These are phyloP conservation scores for Ophiostoma populinum DNA, from an alignment of 2,329 filamentous ascomycete genomes.

Conservation along the genomic window DNA sequence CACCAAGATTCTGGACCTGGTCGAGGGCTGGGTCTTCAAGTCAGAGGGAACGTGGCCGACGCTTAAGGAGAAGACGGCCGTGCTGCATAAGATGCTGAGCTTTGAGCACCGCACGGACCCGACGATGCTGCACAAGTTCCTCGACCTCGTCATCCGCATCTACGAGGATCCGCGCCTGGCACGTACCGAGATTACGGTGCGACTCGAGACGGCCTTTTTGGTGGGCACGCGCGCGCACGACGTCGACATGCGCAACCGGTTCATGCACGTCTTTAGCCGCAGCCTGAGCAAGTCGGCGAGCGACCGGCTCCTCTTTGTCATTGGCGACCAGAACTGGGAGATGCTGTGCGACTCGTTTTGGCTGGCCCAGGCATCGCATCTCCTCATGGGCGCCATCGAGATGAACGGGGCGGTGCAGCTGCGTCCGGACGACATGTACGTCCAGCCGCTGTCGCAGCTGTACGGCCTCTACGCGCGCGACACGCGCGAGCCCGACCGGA, in stretches of 20 bases:
- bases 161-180: conserved; percentile 97
- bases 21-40: conserved; percentile 90
- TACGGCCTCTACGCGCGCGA: conserved; percentile 63
- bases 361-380: conserved; percentile 85
- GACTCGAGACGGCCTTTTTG: conserved; percentile 95
- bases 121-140: conserved; percentile 77
- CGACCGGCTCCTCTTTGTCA: conserved; percentile 73
- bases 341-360: conserved; percentile 89
- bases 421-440: conserved; percentile 67
- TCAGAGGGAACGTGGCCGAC: conserved; percentile 92
- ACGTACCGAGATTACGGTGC: conserved; percentile 83
- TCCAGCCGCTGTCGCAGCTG: conserved; percentile 55
- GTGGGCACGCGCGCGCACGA: conserved; percentile 87
- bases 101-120: conserved; percentile 77
- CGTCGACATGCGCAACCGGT: conserved; percentile 90
- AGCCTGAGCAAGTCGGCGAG: conserved; percentile 86
- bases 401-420: conserved; percentile 64
- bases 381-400: conserved; percentile 82
- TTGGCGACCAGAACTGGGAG: conserved; percentile 93
- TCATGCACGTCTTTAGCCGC: conserved; percentile 91
- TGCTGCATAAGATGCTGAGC: conserved; percentile 96
- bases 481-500: conserved; percentile 40
- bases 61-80: conserved; percentile 95
- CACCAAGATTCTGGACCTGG: conserved; percentile 83
- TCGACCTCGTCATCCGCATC: conserved; percentile 90